A percentile compares a stretch with the other conserved stretches of the same genome.
These are phyloP conservation scores for Phylloporus gajari DNA, from an alignment of 1,284 basidiomycete species.

Conservation along the genomic window DNA sequence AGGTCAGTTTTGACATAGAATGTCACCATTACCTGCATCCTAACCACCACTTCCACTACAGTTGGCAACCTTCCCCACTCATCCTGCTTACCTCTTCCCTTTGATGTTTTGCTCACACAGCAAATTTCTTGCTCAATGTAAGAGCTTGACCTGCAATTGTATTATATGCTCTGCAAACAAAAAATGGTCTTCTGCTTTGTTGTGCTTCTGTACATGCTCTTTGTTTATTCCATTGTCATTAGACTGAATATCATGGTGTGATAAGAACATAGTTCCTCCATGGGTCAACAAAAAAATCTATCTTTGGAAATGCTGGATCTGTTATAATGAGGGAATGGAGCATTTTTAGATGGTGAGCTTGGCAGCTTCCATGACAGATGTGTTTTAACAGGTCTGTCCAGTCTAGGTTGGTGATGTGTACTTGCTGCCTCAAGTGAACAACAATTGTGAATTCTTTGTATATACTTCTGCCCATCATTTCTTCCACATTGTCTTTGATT, in stretches of 20 bases:
- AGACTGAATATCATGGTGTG: background rate
- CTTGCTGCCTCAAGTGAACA: background rate
- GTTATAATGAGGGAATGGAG: background rate
- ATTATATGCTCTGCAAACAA: background rate
- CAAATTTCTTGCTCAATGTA: background rate
- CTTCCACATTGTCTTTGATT: background rate
- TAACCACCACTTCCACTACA: background rate
- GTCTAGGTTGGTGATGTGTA: background rate
- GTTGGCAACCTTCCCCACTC: background rate
- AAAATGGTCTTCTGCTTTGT: background rate
- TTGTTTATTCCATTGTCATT: background rate
- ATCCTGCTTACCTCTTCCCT: background rate
- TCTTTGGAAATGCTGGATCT: background rate
- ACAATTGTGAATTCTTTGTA: background rate
- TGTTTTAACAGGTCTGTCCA: background rate
- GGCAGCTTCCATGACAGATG: background rate
- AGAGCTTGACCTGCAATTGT: background rate
- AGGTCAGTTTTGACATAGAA: background rate
- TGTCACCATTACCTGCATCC: background rate
- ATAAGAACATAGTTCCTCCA: background rate
- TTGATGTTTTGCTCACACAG: background rate
- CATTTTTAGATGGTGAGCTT: background rate
- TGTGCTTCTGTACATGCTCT: background rate
- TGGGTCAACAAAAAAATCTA: background rate
- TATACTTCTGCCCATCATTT: background rate